Percentiles rank a stretch among this genome's conserved stretches.
Conservation (phyloP, 2,329 filamentous ascomycete species). For the Sporothrix pallida region DNA sequence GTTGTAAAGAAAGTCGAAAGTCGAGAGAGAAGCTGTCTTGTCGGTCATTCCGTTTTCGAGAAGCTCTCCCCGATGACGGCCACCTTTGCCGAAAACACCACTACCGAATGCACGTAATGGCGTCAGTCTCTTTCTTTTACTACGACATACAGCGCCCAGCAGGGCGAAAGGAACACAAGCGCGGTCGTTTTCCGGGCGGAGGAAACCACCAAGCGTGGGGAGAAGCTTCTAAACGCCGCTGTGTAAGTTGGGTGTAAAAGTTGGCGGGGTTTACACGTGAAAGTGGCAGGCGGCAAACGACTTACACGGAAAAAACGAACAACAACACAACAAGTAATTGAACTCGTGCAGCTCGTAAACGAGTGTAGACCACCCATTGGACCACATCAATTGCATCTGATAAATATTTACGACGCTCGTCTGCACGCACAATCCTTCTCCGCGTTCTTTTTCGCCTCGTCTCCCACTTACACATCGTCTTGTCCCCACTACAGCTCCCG, state of each 20-base stretch:
- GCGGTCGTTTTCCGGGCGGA: conserved; percentile 21
- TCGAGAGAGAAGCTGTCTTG: background rate
- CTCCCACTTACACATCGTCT: background rate
- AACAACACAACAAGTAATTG: background rate
- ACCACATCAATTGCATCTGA: no score
- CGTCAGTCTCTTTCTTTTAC: background rate
- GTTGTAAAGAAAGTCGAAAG: background rate
- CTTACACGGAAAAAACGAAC: background rate
- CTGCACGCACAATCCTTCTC: background rate
- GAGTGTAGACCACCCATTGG: no score
- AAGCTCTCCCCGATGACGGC: conserved; percentile 25
- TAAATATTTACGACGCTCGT: background rate
- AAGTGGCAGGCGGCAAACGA: background rate
- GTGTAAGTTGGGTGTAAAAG: no score
- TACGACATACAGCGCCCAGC: background rate
- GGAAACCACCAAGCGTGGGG: background rate
- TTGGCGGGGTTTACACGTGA: conserved; percentile 18
- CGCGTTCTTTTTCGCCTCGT: background rate
- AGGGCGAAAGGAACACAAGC: conserved; percentile 25
- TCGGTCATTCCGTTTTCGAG: background rate
- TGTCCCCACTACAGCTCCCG: background rate
- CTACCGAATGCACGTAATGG: background rate
- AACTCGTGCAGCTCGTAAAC: no score
- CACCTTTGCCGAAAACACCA: conserved; percentile 19
- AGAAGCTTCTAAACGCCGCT: background rate